Evolutionary conservation across 306 rosid genomes (phyloP), one percentile per base, ranked within the genome.

Genomic region (Cicer pinnatifidum): DNA sequence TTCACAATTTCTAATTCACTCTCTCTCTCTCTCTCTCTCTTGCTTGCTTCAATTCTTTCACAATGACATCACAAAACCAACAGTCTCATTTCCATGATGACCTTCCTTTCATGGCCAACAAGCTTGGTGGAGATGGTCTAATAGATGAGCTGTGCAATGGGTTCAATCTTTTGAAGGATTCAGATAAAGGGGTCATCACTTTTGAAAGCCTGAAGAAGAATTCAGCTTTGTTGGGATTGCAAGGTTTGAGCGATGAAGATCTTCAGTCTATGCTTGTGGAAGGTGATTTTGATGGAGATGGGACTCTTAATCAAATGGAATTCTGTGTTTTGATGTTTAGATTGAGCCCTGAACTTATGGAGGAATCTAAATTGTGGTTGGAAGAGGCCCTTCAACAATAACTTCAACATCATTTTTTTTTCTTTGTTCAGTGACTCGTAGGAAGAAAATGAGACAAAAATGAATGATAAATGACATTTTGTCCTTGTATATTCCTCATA

Each of bases 281-380:
- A 37, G 96, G 96, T 4, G 91, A 90, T 47, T 86, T 78, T 48
- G 96, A 88, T 61, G 93, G 93, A 9, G 93, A 88, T 57, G 93
- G 96, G 0, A 90, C 85, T 5, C 86, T 90, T 4, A 86, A 75
- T 39, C 90, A 86, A 87, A 69, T 88, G 91, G 96, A 88, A 82
- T 90, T 90, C 62, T 90, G 96, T 12, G 96, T 88, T 1, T 69
- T 90, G 69, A 88, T 88, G 96, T 90, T 90, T 48, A 83, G 96
- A 77, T 54, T 90, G 78, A 90, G 96, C 66, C 96, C 96, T 44
- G 84, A 88, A 40, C 85, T 90, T 45, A 90, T 90, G 96, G 88
- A 86, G 11, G 89, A 83, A 2, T 88, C 91, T 0, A 38, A 76
- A 1, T 8, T 80, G 54, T 88, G 86, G 89, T 75, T 90, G 6